Evolutionary conservation across 2,329 filamentous ascomycete genomes (phyloP).

Genomic region (Pseudocercospora musae): DNA sequence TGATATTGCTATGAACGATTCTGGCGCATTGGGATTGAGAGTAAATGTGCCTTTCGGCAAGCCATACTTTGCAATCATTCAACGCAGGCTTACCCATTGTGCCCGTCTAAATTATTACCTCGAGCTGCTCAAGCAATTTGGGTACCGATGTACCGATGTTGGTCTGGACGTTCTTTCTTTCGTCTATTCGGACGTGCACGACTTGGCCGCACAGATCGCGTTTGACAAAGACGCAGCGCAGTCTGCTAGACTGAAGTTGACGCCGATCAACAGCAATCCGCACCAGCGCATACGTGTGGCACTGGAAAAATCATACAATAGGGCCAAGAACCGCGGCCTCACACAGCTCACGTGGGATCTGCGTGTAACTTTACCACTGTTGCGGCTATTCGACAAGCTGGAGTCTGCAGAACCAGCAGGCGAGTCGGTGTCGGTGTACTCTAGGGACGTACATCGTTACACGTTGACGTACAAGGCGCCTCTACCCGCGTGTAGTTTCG

Average conservation of each 20-base stretch:
- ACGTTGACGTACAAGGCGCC: conserved; percentile 42
- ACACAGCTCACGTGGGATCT: neutral
- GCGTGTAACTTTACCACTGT: conserved; percentile 58
- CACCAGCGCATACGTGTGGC: conserved; percentile 28
- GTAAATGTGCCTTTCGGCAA: conserved; percentile 58
- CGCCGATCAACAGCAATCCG: conserved; percentile 40
- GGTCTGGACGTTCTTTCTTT: conserved; percentile 64
- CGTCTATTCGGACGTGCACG: conserved; percentile 50
- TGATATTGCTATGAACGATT: conserved; percentile 61
- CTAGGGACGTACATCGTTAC: conserved; percentile 37
- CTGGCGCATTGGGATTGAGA: conserved; percentile 62
- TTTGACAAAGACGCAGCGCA: conserved; percentile 35
- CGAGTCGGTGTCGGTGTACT: conserved; percentile 21
- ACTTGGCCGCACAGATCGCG: neutral
- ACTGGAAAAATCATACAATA: conserved; percentile 45
- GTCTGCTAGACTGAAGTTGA: conserved; percentile 51
- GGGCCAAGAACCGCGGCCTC: conserved; percentile 12
- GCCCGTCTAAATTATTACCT: conserved; percentile 69
- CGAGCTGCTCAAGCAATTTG: conserved; percentile 59
- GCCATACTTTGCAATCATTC: conserved; percentile 58
- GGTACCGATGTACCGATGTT: conserved; percentile 57
- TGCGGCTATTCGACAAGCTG: conserved; percentile 59
- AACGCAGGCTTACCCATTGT: conserved; percentile 61
- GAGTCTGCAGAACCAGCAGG: conserved; percentile 40
- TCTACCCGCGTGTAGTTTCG: conserved; percentile 35